Base-by-base conservation (phyloP, 805 yeast species). In the Metschnikowia gelsemii region DNA sequence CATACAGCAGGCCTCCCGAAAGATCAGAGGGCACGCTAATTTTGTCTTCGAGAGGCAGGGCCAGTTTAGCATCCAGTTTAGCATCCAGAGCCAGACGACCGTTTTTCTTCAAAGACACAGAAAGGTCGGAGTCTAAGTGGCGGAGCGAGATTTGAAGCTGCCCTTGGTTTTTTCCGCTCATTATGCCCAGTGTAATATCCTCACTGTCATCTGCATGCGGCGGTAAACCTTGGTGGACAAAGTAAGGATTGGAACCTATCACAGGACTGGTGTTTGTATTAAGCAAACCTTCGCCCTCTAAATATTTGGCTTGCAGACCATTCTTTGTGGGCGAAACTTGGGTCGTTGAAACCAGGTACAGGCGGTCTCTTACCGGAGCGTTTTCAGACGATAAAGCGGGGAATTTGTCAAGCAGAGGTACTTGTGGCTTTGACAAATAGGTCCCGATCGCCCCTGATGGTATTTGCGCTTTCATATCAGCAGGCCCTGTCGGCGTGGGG, bases 171-270 rank as follows among this genome's bases (percentile, higher is more conserved):
- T 50, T 46, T 8, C 32, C 39, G 16, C 17, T 9, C 16, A 31
- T n/a, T 31, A 12, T 38, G 12, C 11, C 14, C 31, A 21, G 33
- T 12, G 44, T 19, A 9, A 35, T 36, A 12, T 54, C 55, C 17
- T 30, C 45, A 9, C 42, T 17, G n/a, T 61, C 51, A 19, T 50
- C 51, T 37, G 58, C 52, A 35, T 78, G 83, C 2, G 79, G 80
- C 3, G 84, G 82, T 8, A 74, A 56, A 1, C 84, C 83, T 49
- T 78, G 83, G 51, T 74, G 78, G 4, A 72, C 74, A 58, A 78
- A 78, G 55, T 79, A 78, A 18, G 77, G 74, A 54, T 72, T 77
- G 12, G 68, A 61, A 17, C 49, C 47, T 22, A 63, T 57, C 17
- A 62, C 60, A 1, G 62, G 62, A 33, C 64, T 63, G 14, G 39